These are phyloP conservation scores for Clitopilus passeckerianus DNA, from an alignment of 768 basidiomycete species.

Conservation along the genomic window DNA sequence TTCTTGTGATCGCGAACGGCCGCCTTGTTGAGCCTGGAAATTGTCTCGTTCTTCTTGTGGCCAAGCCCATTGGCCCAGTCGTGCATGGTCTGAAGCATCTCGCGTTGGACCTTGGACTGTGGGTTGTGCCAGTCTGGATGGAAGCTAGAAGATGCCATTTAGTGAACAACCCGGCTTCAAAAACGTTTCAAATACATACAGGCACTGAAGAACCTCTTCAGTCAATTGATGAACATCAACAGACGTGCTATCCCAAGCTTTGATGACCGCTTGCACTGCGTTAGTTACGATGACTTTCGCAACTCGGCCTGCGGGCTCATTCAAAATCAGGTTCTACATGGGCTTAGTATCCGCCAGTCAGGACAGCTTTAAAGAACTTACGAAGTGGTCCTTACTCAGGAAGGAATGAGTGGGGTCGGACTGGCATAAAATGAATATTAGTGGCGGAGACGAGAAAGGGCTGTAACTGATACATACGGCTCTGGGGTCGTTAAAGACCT, in stretches of 20 bases:
- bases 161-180: background rate
- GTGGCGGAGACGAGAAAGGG: constrained; percentile 1
- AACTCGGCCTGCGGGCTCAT: constrained; percentile 76
- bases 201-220: constrained; percentile 61
- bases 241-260: constrained; percentile 76
- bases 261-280: constrained; percentile 62
- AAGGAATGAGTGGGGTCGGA: constrained; percentile 88
- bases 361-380: constrained; percentile 28
- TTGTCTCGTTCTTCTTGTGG: constrained; percentile 36
- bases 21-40: constrained; percentile 59
- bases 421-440: constrained; percentile 25
- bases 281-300: constrained; percentile 65
- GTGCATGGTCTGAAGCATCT: constrained; percentile 69
- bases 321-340: constrained; percentile 66
- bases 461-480: constrained; percentile 45
- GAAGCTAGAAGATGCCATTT: constrained; percentile 41
- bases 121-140: constrained; percentile 78
- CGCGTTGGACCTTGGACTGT: constrained; percentile 60
- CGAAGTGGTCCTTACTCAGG: constrained; percentile 87
- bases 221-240: constrained; percentile 50
- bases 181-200: constrained; percentile 53
- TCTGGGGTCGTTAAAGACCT: constrained; percentile 81
- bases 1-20: constrained; percentile 72
- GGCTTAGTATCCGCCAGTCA: constrained; percentile 3
- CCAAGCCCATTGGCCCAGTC: constrained; percentile 56